These are phyloP conservation scores for Cercis canadensis DNA, from an alignment of 306 rosid species.

Conservation along the genomic window DNA sequence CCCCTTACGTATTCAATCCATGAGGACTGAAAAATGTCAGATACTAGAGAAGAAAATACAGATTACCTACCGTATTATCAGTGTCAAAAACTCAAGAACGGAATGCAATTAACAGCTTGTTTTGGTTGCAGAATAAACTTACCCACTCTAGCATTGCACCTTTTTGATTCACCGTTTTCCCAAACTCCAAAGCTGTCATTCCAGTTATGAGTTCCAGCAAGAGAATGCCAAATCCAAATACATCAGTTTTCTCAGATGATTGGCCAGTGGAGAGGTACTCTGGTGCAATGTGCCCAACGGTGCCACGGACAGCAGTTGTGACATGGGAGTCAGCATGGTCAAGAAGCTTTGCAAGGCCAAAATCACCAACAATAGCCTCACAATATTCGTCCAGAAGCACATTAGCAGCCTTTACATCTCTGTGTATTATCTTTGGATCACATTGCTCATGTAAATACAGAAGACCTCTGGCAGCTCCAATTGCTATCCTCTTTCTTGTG, in stretches of 20 bases:
- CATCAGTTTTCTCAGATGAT: constrained; percentile 79
- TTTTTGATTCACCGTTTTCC: constrained; percentile 68
- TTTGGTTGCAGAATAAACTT: constrained; percentile 31
- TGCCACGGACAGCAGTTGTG: constrained; percentile 81
- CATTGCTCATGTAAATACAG: constrained; percentile 75
- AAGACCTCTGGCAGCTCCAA: constrained; percentile 82
- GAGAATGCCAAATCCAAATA: constrained; percentile 78
- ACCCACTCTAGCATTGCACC: constrained; percentile 87
- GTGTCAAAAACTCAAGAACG: background rate
- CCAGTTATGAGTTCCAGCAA: constrained; percentile 81
- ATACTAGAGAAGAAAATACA: too few species aligned
- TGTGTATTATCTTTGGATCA: constrained; percentile 75
- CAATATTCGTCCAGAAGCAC: constrained; percentile 66
- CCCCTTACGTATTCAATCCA: too few species aligned
- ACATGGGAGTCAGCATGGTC: constrained; percentile 77
- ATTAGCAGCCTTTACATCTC: constrained; percentile 82
- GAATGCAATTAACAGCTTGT: background rate
- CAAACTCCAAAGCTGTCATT: constrained; percentile 75
- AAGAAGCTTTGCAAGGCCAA: constrained; percentile 79
- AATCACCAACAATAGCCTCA: constrained; percentile 76
- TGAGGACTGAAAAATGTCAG: too few species aligned
- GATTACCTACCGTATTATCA: background rate
- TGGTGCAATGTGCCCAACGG: constrained; percentile 77
- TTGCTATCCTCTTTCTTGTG: constrained; percentile 72
- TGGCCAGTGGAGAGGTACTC: constrained; percentile 84